A percentile compares a stretch with the other conserved stretches of the same genome.
These are phyloP conservation scores for Colletotrichum noveboracense DNA, from an alignment of 2,329 filamentous ascomycete species.

Conservation along the genomic window DNA sequence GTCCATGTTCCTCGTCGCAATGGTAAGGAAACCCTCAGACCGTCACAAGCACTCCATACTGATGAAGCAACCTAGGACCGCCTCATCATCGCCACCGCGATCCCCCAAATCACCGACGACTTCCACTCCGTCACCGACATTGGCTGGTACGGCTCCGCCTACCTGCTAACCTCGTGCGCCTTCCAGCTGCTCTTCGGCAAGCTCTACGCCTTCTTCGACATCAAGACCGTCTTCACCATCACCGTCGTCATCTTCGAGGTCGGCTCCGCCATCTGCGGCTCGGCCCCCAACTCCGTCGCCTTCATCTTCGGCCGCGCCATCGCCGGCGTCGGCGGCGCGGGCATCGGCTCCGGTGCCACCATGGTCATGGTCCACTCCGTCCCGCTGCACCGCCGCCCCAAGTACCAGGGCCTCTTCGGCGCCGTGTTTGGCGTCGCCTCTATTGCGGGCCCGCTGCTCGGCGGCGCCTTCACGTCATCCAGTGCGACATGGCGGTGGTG, in stretches of 20 bases:
- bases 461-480: conserved; percentile 29
- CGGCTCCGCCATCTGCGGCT: conserved; percentile 36
- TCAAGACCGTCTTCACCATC: conserved; percentile 31
- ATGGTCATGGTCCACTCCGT: conserved; percentile 34
- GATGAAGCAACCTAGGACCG: conserved; percentile 20
- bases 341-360: conserved; percentile 39
- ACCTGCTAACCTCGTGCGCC: conserved; percentile 32
- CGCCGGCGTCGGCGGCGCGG: conserved; percentile 39
- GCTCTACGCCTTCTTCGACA: conserved; percentile 30
- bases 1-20: conserved; percentile 22
- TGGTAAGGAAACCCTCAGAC: not conserved
- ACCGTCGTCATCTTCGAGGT: conserved; percentile 31
- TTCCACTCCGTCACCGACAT: conserved; percentile 32
- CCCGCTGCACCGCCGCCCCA: conserved; percentile 43
- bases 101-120: conserved; percentile 36
- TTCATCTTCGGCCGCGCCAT: conserved; percentile 44
- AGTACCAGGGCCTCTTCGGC: conserved; percentile 35
- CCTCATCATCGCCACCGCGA: conserved; percentile 46
- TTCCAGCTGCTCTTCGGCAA: conserved; percentile 36
- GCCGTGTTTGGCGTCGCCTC: conserved; percentile 46
- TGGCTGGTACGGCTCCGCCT: conserved; percentile 34
- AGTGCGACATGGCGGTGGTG: conserved; percentile 39
- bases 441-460: conserved; percentile 29
- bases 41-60: not conserved
- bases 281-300: conserved; percentile 32